Conservation (phyloP, 106 monocot genomes). For the Allium fistulosum region DNA sequence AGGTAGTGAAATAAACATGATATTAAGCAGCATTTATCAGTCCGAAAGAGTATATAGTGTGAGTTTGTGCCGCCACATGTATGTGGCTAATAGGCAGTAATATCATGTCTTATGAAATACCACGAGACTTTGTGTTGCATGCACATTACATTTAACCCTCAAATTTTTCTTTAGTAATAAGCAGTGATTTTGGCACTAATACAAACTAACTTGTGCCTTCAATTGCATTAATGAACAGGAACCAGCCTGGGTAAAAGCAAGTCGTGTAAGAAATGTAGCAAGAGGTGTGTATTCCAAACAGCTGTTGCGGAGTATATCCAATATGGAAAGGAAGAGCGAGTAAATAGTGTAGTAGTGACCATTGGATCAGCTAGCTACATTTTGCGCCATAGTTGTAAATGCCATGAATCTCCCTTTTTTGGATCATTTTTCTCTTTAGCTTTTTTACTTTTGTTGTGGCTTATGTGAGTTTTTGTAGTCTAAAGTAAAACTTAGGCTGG, state of each 20-base stretch:
- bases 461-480: slow-evolving; percentile 7
- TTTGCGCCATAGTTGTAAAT: not conserved
- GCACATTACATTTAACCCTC: too few species aligned
- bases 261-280: slow-evolving; percentile 42
- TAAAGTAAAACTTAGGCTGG: too few species aligned
- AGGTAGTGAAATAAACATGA: too few species aligned
- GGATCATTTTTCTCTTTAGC: not conserved
- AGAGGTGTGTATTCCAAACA: slow-evolving; percentile 64
- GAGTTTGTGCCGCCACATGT: too few species aligned
- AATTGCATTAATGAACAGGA: slow-evolving; percentile 33
- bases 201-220: too few species aligned
- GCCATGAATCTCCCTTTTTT: slow-evolving; percentile 13
- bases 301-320: slow-evolving; percentile 63
- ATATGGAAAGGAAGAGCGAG: slow-evolving; percentile 23
- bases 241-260: slow-evolving; percentile 85
- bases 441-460: not conserved
- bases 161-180: too few species aligned
- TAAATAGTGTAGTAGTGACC: slow-evolving; percentile 1
- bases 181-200: too few species aligned
- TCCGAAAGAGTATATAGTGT: too few species aligned
- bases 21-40: too few species aligned
- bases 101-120: too few species aligned
- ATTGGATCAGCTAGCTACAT: not conserved
- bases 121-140: too few species aligned
- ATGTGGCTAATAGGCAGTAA: too few species aligned